Evolutionary conservation across 176 grass and related monocot genomes (phyloP).

Genomic region (Paspalum notatum): DNA sequence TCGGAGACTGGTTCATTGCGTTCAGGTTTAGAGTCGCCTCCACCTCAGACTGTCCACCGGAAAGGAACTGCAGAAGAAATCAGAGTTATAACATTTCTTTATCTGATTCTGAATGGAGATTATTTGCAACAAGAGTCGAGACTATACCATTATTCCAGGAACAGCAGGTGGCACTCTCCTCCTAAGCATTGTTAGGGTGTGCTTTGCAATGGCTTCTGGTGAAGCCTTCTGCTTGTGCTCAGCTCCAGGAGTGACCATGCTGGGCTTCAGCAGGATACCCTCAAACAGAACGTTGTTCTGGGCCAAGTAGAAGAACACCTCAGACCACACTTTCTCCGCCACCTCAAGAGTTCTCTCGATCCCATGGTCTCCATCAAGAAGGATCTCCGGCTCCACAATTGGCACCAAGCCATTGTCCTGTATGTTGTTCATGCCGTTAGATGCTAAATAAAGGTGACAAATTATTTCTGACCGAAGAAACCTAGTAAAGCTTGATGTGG

Average conservation of each 20-base stretch:
- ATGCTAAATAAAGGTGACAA: background rate
- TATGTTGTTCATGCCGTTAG: slow-evolving; percentile 14
- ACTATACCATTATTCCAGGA: slow-evolving; percentile 93
- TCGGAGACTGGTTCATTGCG: slow-evolving; percentile 81
- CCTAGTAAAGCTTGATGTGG: too few species aligned
- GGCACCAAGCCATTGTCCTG: slow-evolving; percentile 95
- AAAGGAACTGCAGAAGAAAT: slow-evolving; percentile 73
- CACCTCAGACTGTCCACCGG: slow-evolving; percentile 85
- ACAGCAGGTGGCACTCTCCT: slow-evolving; percentile 92
- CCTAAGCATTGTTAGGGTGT: slow-evolving; percentile 80
- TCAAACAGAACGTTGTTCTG: slow-evolving; percentile 92
- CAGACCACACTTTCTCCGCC: slow-evolving; percentile 94
- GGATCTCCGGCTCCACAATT: slow-evolving; percentile 98
- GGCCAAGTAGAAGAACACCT: slow-evolving; percentile 95
- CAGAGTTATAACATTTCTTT: background rate
- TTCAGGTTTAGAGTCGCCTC: slow-evolving; percentile 96
- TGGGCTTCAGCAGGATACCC: slow-evolving; percentile 94
- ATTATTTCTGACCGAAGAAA: background rate
- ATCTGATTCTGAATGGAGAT: background rate
- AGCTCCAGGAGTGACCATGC: slow-evolving; percentile 98
- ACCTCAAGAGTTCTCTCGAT: slow-evolving; percentile 94
- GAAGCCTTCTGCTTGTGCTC: slow-evolving; percentile 92
- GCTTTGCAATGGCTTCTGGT: slow-evolving; percentile 80
- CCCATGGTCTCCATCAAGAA: slow-evolving; percentile 83
- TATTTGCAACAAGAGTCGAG: slow-evolving; percentile 1